Evolutionary conservation across 352 stramenopile genomes (phyloP).

Genomic region (Thraustochytrium striatum): DNA sequence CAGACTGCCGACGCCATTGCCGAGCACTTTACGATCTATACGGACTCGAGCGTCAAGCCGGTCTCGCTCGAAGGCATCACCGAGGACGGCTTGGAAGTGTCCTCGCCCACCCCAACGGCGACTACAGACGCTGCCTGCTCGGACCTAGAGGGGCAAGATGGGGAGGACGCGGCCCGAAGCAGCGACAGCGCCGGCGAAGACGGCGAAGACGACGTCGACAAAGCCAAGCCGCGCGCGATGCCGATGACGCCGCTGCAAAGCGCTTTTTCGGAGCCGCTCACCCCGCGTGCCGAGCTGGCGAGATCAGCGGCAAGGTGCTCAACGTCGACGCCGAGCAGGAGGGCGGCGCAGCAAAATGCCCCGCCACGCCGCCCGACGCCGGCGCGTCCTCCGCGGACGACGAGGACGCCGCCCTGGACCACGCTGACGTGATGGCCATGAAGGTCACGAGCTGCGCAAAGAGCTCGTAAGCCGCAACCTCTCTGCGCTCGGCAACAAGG

Average conservation of each 20-base stretch:
- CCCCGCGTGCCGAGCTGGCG: not conserved
- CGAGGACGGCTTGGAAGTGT: too few species aligned
- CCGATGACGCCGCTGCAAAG: not conserved
- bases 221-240: not conserved
- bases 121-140: not conserved
- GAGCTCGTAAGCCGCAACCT: not conserved
- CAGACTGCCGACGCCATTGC: too few species aligned
- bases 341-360: not conserved
- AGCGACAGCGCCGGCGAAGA: not conserved
- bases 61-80: too few species aligned
- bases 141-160: not conserved
- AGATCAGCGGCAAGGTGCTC: slow-evolving; percentile 16
- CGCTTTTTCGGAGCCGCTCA: too few species aligned
- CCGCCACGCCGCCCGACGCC: not conserved
- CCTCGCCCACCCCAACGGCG: too few species aligned
- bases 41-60: too few species aligned
- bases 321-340: not conserved
- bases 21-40: not conserved
- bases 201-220: not conserved
- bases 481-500: slow-evolving; percentile 44
- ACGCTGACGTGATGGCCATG: slow-evolving; percentile 5
- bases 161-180: not conserved
- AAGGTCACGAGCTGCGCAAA: slow-evolving; percentile 40
- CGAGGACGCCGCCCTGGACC: not conserved
- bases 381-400: not conserved